Evolutionary conservation across 441 rosid genomes (phyloP).

Genomic region (Adansonia rubrostipa): DNA sequence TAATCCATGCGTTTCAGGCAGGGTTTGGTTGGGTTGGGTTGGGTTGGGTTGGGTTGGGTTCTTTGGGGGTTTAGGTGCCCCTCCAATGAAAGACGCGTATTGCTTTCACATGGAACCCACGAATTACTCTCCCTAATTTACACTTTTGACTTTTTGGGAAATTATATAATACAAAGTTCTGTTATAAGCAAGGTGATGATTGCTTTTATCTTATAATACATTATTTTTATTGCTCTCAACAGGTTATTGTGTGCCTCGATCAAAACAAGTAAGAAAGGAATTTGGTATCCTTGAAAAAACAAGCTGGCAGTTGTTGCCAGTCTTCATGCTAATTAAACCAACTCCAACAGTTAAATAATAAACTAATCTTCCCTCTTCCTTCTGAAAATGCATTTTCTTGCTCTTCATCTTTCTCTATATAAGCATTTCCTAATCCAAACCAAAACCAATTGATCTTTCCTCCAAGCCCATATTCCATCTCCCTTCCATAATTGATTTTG

Average conservation of each 20-base stretch:
- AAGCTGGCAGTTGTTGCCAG: conserved; percentile 13
- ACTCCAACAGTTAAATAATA: conserved; percentile 4
- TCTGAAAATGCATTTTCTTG: not conserved
- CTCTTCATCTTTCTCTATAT: conserved; percentile 9
- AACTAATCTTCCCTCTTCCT: not conserved
- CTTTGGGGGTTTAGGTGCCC: conserved; percentile 25
- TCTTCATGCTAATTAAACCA: conserved; percentile 6
- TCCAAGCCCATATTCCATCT: not conserved
- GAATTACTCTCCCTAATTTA: not conserved
- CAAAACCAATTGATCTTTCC: not conserved
- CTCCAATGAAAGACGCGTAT: not conserved
- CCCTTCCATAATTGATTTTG: not conserved
- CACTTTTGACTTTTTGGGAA: conserved; percentile 18
- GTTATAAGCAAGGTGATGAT: not conserved
- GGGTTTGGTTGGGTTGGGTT: not conserved
- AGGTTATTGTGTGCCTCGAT: not conserved
- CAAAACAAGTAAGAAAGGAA: not conserved
- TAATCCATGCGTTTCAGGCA: not conserved
- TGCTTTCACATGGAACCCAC: conserved; percentile 22
- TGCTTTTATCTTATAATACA: not conserved
- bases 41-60: conserved; percentile 16
- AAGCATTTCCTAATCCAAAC: not conserved
- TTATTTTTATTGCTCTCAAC: not conserved
- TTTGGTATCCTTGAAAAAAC: not conserved
- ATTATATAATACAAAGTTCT: too few species aligned